Evolutionary conservation across 192 early-diverging fungal species (phyloP).

Genomic region (Spizellomyces punctatus): DNA sequence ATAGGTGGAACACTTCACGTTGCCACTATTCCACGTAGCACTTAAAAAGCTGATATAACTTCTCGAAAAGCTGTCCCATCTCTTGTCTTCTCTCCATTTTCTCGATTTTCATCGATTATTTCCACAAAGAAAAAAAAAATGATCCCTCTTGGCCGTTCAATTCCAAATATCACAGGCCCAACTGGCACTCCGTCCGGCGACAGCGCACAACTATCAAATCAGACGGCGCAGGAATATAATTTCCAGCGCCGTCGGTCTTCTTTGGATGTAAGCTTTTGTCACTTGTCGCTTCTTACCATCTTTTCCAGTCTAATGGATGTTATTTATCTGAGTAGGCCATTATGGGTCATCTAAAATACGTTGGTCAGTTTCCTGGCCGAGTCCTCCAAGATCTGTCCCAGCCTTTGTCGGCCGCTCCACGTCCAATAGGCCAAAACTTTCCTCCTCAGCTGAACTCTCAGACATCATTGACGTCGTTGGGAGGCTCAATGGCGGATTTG

Average conservation of each 20-base stretch:
- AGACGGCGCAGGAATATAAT: conserved; percentile 4
- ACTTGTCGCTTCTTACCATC: not conserved
- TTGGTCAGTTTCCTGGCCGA: conserved; percentile 9
- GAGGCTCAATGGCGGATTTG: not conserved
- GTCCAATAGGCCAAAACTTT: not conserved
- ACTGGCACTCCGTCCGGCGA: not conserved
- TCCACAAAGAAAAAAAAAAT: not conserved
- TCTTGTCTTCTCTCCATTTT: not conserved
- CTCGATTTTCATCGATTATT: not conserved
- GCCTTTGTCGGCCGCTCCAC: not conserved
- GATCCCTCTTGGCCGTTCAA: conserved; percentile 31
- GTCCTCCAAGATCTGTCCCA: conserved; percentile 27
- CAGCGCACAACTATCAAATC: not conserved
- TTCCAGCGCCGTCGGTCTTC: conserved; percentile 21
- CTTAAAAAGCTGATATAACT: no score
- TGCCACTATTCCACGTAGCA: no score
- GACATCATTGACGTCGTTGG: conserved; percentile 1
- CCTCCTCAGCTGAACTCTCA: not conserved
- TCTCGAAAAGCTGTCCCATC: no score
- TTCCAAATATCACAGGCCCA: conserved; percentile 15
- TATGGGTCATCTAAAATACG: conserved; percentile 23
- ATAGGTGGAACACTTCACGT: no score
- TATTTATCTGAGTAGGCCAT: conserved; percentile 17
- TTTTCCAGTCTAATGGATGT: not conserved
- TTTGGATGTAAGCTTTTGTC: conserved; percentile 8